phyloP scores from a whole-genome alignment of 2,329 filamentous ascomycete species.

The Byssochlamys sp. region DNA sequence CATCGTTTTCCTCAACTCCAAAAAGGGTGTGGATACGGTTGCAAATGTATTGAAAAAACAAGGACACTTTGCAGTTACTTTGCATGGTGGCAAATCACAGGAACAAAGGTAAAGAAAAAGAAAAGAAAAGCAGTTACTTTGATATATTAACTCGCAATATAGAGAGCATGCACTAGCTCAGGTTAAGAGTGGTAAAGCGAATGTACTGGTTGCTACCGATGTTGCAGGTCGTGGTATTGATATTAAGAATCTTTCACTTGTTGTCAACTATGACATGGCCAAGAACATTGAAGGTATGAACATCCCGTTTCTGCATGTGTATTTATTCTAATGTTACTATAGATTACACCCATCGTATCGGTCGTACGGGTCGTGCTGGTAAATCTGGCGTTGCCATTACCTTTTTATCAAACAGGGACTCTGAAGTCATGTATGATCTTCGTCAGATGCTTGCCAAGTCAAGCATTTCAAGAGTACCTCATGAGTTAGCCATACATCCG shows the following conservation, averaged over 20 bases:
- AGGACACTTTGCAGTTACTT: constrained; percentile 78
- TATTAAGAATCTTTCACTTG: constrained; percentile 82
- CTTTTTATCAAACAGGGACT: constrained; percentile 83
- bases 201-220: constrained; percentile 91
- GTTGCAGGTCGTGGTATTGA: constrained; percentile 95
- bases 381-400: constrained; percentile 95
- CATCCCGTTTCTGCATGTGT: too few species aligned
- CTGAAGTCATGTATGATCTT: constrained; percentile 79
- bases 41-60: constrained; percentile 88
- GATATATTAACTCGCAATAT: too few species aligned
- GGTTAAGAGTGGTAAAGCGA: constrained; percentile 68
- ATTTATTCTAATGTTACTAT: too few species aligned
- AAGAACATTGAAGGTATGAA: constrained; percentile 80
- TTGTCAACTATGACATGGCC: constrained; percentile 99
- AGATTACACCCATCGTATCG: constrained; percentile 94
- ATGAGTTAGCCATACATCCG: constrained; percentile 81
- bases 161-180: constrained; percentile 81
- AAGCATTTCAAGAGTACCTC: constrained; percentile 74
- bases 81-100: constrained; percentile 94
- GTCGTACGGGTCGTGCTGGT: constrained; percentile 90
- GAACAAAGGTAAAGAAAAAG: too few species aligned
- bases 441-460: constrained; percentile 94
- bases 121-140: too few species aligned
- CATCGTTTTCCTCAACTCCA: constrained; percentile 99
- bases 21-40: constrained; percentile 92